A percentile compares a stretch with the other conserved stretches of the same genome.
These are phyloP conservation scores for Tagetes erecta DNA, from an alignment of 129 eudicot species.

Conservation along the genomic window DNA sequence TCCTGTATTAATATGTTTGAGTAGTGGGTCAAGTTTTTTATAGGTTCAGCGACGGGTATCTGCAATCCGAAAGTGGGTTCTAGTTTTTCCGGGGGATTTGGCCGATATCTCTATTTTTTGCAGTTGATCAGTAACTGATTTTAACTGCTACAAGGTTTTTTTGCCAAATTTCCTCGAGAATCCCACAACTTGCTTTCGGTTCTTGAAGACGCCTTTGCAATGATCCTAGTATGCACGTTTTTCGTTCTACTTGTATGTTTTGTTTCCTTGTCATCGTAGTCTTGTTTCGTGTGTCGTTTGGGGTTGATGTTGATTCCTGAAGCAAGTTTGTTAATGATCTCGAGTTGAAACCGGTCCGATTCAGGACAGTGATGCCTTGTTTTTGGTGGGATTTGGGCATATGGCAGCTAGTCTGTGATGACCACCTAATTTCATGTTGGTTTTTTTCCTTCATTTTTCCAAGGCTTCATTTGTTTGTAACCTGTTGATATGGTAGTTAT, in stretches of 20 bases:
- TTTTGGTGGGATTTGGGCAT: slow-evolving; percentile 58
- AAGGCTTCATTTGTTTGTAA: slow-evolving; percentile 46
- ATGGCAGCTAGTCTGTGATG: slow-evolving; percentile 50
- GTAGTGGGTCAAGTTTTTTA: slow-evolving; percentile 34
- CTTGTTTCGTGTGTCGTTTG: not conserved
- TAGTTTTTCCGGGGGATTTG: slow-evolving; percentile 55
- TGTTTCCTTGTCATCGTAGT: slow-evolving; percentile 17
- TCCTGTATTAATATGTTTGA: slow-evolving; percentile 13
- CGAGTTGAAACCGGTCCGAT: slow-evolving; percentile 23
- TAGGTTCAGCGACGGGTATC: slow-evolving; percentile 48
- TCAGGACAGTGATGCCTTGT: slow-evolving; percentile 38
- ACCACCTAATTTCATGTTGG: slow-evolving; percentile 50
- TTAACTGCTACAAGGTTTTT: slow-evolving; percentile 65
- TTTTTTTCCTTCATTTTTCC: slow-evolving; percentile 52
- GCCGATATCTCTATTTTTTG: slow-evolving; percentile 54
- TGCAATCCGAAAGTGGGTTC: slow-evolving; percentile 37
- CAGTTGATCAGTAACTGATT: slow-evolving; percentile 39
- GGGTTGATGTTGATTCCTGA: slow-evolving; percentile 35
- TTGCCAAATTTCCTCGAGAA: slow-evolving; percentile 47
- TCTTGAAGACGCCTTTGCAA: slow-evolving; percentile 27
- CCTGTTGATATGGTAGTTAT: slow-evolving; percentile 32
- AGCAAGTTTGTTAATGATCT: slow-evolving; percentile 28
- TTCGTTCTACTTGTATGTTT: slow-evolving; percentile 19
- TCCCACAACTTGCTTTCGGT: slow-evolving; percentile 40
- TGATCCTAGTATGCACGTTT: slow-evolving; percentile 19